Percentiles rank a stretch among this genome's conserved stretches.
phyloP scores from a whole-genome alignment of 140 eudicot genomes.

The Eryngium alpinum region DNA sequence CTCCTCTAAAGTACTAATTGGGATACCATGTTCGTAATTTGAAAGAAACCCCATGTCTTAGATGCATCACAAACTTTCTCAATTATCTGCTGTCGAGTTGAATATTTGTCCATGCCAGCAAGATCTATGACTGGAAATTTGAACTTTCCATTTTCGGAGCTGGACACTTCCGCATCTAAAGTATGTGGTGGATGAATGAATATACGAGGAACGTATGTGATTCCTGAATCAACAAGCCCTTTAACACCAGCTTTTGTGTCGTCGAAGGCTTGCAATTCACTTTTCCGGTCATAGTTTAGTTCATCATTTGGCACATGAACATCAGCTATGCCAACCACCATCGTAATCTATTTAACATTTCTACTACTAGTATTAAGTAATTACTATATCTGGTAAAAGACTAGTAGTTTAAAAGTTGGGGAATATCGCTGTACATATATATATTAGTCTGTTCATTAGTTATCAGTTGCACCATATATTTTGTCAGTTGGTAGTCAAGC shows the following conservation, averaged over 20 bases:
- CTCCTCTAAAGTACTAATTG: not conserved
- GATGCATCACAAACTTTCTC: not conserved
- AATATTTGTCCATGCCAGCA: not conserved
- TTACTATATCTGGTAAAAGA: no score
- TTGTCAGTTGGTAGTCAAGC: no score
- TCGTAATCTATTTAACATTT: no score
- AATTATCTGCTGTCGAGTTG: not conserved
- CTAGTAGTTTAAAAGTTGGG: no score
- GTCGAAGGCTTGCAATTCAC: conserved; percentile 8
- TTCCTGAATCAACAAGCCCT: conserved; percentile 3
- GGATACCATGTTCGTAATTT: conserved; percentile 3
- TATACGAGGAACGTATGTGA: not conserved
- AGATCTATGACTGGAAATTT: not conserved
- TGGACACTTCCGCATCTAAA: not conserved
- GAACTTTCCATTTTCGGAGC: not conserved
- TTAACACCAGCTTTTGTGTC: conserved; percentile 7
- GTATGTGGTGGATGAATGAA: not conserved
- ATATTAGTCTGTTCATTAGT: no score
- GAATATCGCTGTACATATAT: no score
- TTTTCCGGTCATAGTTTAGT: no score
- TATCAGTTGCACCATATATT: no score
- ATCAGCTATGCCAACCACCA: not conserved
- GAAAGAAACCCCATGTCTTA: not conserved
- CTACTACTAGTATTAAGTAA: no score
- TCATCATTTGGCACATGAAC: no score